Conservation (phyloP, 2,329 filamentous ascomycete genomes). For the Pseudocercospora vitis region DNA sequence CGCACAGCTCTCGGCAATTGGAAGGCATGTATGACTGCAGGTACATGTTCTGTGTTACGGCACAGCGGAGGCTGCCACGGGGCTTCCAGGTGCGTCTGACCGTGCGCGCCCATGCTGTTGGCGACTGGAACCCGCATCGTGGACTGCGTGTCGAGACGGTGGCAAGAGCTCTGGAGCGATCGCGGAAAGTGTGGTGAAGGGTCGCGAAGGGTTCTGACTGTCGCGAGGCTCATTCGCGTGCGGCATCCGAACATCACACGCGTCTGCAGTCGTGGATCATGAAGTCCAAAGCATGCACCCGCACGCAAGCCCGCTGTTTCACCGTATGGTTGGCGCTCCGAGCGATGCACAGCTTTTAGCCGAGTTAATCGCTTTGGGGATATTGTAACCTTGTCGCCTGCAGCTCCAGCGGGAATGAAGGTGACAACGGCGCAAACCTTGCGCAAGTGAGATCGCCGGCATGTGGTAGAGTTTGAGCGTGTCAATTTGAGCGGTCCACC, state of each 20-base stretch:
- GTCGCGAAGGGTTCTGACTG: conserved; percentile 4
- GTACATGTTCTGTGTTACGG: neutral
- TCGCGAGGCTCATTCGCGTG: conserved; percentile 4
- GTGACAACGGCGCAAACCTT: conserved; percentile 11
- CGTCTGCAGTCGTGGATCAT: conserved; percentile 6
- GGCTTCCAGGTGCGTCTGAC: neutral
- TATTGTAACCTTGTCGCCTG: conserved; percentile 10
- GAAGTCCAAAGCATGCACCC: conserved; percentile 12
- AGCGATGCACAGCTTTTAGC: conserved; percentile 11
- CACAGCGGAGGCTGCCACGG: too few species aligned
- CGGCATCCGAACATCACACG: conserved; percentile 17
- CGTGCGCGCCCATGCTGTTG: neutral
- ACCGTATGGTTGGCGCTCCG: conserved; percentile 19
- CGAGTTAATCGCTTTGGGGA: conserved; percentile 15
- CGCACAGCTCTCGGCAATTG: neutral
- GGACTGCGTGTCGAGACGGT: neutral
- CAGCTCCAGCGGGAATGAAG: conserved; percentile 10
- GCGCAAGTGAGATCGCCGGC: neutral
- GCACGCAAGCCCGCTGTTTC: conserved; percentile 16
- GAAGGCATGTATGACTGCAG: neutral
- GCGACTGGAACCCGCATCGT: neutral
- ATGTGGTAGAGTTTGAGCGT: conserved; percentile 3
- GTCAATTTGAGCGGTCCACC: neutral
- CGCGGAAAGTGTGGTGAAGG: neutral
- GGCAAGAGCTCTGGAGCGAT: conserved; percentile 1